A percentile compares a stretch with the other conserved stretches of the same genome.
Conservation (phyloP, 2,329 filamentous ascomycete genomes). For the Phialophora macrospora region DNA sequence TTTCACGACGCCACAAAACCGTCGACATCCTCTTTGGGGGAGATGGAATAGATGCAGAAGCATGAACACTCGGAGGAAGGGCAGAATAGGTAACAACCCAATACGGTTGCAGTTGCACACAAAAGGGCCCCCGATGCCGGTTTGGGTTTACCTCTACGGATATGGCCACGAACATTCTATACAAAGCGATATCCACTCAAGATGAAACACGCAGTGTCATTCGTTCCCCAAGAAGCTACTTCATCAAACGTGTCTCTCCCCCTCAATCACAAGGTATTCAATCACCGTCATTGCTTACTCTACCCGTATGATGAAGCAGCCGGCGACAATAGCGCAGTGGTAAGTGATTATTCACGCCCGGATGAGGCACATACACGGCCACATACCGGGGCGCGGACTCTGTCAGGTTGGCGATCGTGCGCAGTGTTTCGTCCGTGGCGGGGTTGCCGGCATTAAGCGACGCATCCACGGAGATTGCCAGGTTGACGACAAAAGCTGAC, state of each 20-base stretch:
- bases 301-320: background rate
- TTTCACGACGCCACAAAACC: background rate
- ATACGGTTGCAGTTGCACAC: background rate
- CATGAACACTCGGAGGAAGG: background rate
- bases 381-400: background rate
- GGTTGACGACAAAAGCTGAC: background rate
- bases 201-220: background rate
- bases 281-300: background rate
- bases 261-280: background rate
- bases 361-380: background rate
- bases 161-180: conserved; percentile 4
- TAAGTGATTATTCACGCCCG: background rate
- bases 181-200: background rate
- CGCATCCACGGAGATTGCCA: background rate
- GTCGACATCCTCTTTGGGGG: background rate
- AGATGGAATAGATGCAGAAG: background rate
- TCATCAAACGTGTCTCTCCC: background rate
- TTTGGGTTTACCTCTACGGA: background rate
- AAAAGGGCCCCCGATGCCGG: background rate
- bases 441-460: background rate
- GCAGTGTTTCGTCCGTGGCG: background rate
- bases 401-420: background rate
- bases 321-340: background rate
- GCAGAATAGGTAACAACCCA: background rate
- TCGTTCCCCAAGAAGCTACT: background rate